Percentiles rank a stretch among this genome's conserved stretches.
phyloP scores from a whole-genome alignment of 2,329 filamentous ascomycete genomes.

The Epichloe coenophiala region DNA sequence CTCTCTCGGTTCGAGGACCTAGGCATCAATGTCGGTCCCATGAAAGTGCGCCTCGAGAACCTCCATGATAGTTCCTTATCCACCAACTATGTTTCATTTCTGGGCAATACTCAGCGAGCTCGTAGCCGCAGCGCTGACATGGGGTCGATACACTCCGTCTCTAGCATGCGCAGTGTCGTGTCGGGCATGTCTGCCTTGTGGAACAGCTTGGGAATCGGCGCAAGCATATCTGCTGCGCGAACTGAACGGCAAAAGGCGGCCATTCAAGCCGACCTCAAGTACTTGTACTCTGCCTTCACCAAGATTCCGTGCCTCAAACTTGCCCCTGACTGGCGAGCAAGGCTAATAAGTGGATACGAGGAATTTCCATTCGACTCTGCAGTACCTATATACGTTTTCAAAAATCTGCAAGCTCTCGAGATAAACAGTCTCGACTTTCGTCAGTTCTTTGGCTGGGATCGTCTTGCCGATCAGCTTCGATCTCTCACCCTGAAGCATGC shows the following conservation, averaged over 20 bases:
- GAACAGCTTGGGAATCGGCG: constrained; percentile 74
- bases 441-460: constrained; percentile 95
- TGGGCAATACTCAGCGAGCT: constrained; percentile 63
- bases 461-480: constrained; percentile 78
- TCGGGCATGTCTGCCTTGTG: constrained; percentile 90
- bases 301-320: constrained; percentile 89
- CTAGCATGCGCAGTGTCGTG: constrained; percentile 94
- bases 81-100: constrained; percentile 90
- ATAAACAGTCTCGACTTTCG: constrained; percentile 93
- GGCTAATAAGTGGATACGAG: constrained; percentile 83
- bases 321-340: constrained; percentile 83
- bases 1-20: constrained; percentile 91
- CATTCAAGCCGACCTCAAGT: constrained; percentile 77
- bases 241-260: constrained; percentile 83
- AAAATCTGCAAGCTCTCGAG: constrained; percentile 87
- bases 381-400: constrained; percentile 92
- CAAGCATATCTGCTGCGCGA: constrained; percentile 66
- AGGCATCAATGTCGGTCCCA: constrained; percentile 78
- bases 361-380: constrained; percentile 97
- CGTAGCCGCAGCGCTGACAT: constrained; percentile 70
- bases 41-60: constrained; percentile 92
- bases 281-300: constrained; percentile 95
- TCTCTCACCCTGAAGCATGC: constrained; percentile 82
- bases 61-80: constrained; percentile 77
- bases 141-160: constrained; percentile 88